A percentile compares a stretch with the other conserved stretches of the same genome.
These are phyloP conservation scores for Arthrinium phaeospermum DNA, from an alignment of 2,329 filamentous ascomycete species.

Conservation along the genomic window DNA sequence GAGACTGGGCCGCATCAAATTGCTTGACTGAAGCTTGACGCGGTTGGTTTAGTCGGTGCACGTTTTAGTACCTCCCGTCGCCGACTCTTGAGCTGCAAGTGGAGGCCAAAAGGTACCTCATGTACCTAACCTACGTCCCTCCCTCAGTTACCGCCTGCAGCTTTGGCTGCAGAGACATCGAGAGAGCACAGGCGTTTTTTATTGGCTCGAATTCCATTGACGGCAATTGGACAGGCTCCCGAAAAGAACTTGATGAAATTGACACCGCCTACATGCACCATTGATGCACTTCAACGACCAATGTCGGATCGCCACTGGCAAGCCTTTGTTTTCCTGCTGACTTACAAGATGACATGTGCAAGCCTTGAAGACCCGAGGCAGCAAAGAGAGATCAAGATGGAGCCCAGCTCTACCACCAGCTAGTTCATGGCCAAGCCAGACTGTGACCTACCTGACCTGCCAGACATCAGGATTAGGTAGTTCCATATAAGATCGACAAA, in stretches of 20 bases:
- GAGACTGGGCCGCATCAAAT: constrained; percentile 15
- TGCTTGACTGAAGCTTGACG: constrained; percentile 15
- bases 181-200: neutral
- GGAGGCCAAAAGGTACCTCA: neutral
- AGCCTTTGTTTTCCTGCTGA: neutral
- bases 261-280: neutral
- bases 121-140: neutral
- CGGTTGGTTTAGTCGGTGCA: constrained; percentile 11
- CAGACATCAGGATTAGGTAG: neutral
- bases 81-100: neutral
- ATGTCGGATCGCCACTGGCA: neutral
- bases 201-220: neutral
- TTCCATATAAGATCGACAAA: neutral
- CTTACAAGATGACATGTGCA: neutral
- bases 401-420: neutral
- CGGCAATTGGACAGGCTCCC: neutral
- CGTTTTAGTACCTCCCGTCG: neutral
- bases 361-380: neutral
- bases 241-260: neutral
- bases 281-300: neutral
- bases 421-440: neutral
- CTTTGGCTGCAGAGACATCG: neutral
- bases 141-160: neutral
- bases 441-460: neutral
- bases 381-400: neutral